Evolutionary conservation across 176 grass and related monocot species (phyloP).

Genomic region (Dendrocalamus sinicus): DNA sequence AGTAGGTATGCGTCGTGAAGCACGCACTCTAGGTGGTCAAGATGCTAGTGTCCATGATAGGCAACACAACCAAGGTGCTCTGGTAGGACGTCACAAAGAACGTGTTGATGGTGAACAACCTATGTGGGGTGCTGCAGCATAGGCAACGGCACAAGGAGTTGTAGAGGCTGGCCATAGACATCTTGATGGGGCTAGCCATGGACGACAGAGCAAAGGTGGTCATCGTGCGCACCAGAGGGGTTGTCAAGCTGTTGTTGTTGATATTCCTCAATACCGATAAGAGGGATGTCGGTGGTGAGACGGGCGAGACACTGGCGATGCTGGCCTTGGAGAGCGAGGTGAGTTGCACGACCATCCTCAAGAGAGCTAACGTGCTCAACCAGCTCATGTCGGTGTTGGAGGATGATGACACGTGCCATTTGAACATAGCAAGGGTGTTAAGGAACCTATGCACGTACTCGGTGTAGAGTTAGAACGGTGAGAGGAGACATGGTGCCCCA

Average conservation of each 20-base stretch:
- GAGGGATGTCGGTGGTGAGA: slow-evolving; percentile 36
- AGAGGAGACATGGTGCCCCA: too few species aligned
- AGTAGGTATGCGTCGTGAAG: slow-evolving; percentile 46
- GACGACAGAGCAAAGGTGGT: slow-evolving; percentile 42
- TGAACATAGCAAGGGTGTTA: slow-evolving; percentile 59
- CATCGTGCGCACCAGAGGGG: slow-evolving; percentile 48
- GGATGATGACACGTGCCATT: slow-evolving; percentile 4
- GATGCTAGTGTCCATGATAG: slow-evolving; percentile 58
- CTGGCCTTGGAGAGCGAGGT: slow-evolving; percentile 63
- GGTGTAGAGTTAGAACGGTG: too few species aligned
- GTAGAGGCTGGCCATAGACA: slow-evolving; percentile 64
- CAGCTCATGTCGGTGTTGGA: slow-evolving; percentile 41
- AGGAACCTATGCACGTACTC: slow-evolving; percentile 63
- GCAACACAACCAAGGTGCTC: slow-evolving; percentile 52
- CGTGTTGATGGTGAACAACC: too few species aligned
- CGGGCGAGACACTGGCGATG: slow-evolving; percentile 73
- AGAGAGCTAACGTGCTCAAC: slow-evolving; percentile 36
- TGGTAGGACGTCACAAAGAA: slow-evolving; percentile 52
- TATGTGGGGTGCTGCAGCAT: too few species aligned
- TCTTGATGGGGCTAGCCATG: slow-evolving; percentile 63
- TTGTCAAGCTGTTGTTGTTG: slow-evolving; percentile 59
- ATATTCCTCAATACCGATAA: slow-evolving; percentile 43
- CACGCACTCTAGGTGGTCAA: slow-evolving; percentile 59
- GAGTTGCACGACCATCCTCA: slow-evolving; percentile 64
- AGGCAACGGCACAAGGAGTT: slow-evolving; percentile 21